Base-by-base conservation (phyloP, 1,284 basidiomycete species). In the Tylopilus orsonianus region DNA sequence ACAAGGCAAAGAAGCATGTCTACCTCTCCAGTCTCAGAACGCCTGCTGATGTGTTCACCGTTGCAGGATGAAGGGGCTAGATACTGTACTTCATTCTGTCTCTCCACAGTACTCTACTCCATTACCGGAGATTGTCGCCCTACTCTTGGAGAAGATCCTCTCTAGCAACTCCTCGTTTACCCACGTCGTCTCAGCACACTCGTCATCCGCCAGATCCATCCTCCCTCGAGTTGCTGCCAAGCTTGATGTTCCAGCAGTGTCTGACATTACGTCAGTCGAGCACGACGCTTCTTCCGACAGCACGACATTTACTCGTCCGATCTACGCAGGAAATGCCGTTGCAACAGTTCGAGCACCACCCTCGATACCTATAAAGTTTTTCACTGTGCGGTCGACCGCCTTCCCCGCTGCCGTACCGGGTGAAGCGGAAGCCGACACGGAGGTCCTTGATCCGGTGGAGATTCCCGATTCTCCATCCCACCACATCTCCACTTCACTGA, bases 241-340 rank as follows among this genome's bases (percentile, higher is more conserved):
- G 50, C 82, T 99, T 34, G 88, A 96, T 68, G 81, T 87, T 23
- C 90, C 91, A 9, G 81, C 85, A 57, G 82, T 99, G 54, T 94
- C 94, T 44, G 97, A 99, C 72, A 86, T 99, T 57, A 91, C 80
- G 8, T 87, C 85, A 14, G 71, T 97, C 61, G 80, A 83, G 40
- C 86, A 98, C 61, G 87, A 97, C 62, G 61, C 75, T 27, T 66
- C 79, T 2, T 83, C 85, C 42, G 85, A 87, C 65, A 81, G 72
- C 66, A 82, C 87, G 16, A 87, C 81, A 5, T 98, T 97, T 70
- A 83, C 90, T 8, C 89, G 96, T 38, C 94, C 93, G 38, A 97
- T 99, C 67, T 99, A 99, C 65, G 97, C 97, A 42, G 97, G 97
- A 42, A 99, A 99, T 68, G 97, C 97, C 40, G 93, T 99, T 55